A percentile compares a stretch with the other conserved stretches of the same genome.
Evolutionary conservation across 1,139 yeast species (phyloP).

Genomic region (Zygoascus hellenicus): DNA sequence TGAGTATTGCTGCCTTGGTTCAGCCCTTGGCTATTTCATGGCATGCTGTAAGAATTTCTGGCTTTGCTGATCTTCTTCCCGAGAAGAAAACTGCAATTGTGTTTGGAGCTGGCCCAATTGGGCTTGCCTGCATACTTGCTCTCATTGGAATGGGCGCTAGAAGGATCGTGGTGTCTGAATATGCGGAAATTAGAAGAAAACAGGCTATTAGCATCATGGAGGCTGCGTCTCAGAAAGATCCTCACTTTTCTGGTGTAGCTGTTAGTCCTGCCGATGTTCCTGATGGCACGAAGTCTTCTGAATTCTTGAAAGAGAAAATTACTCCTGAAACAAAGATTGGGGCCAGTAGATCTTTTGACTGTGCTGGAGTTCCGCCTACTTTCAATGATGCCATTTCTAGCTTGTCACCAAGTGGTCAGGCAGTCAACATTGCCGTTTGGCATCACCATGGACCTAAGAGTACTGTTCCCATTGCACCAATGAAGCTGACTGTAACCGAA

Average conservation of each 20-base stretch:
- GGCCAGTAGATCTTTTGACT: slow-evolving; percentile 53
- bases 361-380: slow-evolving; percentile 56
- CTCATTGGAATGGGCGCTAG: slow-evolving; percentile 12
- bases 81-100: slow-evolving; percentile 43
- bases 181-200: slow-evolving; percentile 11
- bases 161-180: slow-evolving; percentile 11
- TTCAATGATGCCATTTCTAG: slow-evolving; percentile 48
- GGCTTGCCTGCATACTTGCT: slow-evolving; percentile 26
- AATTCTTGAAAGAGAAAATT: slow-evolving; percentile 29
- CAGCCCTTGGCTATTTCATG: slow-evolving; percentile 56
- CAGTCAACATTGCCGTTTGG: slow-evolving; percentile 58
- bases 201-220: slow-evolving; percentile 26
- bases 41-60: slow-evolving; percentile 51
- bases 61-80: slow-evolving; percentile 37
- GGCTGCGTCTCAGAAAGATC: slow-evolving; percentile 30
- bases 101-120: slow-evolving; percentile 62
- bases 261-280: slow-evolving; percentile 25
- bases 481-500: slow-evolving; percentile 43
- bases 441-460: slow-evolving; percentile 35
- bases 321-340: slow-evolving; percentile 44
- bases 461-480: slow-evolving; percentile 40
- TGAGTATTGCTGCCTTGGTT: slow-evolving; percentile 51
- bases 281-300: slow-evolving; percentile 23
- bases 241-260: slow-evolving; percentile 12
- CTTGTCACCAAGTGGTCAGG: slow-evolving; percentile 53